Base-by-base conservation (phyloP, 805 yeast species). In the Metschnikowia vanudenii region DNA sequence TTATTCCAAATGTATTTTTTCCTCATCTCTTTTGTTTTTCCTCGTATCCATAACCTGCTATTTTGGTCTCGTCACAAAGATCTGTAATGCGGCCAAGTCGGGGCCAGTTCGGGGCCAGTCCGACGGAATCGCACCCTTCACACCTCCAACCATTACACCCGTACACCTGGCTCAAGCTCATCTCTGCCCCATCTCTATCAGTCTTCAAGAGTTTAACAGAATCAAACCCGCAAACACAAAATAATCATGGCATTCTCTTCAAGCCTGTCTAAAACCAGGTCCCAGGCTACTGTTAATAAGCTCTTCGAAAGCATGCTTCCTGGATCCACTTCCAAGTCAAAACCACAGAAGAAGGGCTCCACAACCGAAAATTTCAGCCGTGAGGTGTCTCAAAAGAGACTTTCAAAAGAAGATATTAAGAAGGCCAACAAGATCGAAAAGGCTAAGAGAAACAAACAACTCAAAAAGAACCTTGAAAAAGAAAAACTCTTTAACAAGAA, bases 401-500 rank as follows among this genome's bases (percentile, higher is more conserved):
- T 53, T 42, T 29, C 52, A n/a, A 43, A 54, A 12, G 57, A 51
- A 18, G 59, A 59, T 12, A 42, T 53, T 18, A 57, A 50, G 37
- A 62, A 57, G 41, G 43, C 55, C 35, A 45, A 45, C 41, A 56
- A 54, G 41, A 28, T 37, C 7, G 60, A 56, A 22, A 58, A 55
- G 44, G 41, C 48, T 28, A 60, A 59, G 35, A 54, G 46, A 39
- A 64, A 61, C 41, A 55, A 56, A 49, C 51, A 56, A 32, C 65
- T 67, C 34, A 63, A 58, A 41, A 66, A 65, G 49, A 58, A 55
- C 34, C 47, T 52, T 7, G 66, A 65, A 26, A 50, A 56, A 28
- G 64, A 67, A 26, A 62, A 63, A 46, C 61, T 64, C 47, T 68
- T 71, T 51, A 56, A 53, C 37, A 69, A 70, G 44, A 54, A 65